These are phyloP conservation scores for Naganishia onofrii DNA, from an alignment of 768 basidiomycete species.

Conservation along the genomic window DNA sequence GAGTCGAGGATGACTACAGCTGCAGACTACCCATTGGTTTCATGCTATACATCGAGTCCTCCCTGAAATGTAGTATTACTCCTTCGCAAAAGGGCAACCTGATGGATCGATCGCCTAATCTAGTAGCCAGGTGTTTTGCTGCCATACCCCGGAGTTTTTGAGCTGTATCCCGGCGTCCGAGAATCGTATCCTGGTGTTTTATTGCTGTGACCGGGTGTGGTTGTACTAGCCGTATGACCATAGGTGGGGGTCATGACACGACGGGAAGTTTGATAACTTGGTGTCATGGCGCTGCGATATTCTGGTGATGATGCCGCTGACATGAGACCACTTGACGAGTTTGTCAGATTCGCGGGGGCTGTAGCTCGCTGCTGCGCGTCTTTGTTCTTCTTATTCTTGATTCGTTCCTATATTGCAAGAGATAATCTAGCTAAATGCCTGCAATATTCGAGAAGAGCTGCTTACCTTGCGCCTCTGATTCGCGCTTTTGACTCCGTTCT, in stretches of 20 bases:
- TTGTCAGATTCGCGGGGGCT: slow-evolving; percentile 3
- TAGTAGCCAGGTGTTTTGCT: slow-evolving; percentile 14
- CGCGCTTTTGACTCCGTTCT: slow-evolving; percentile 21
- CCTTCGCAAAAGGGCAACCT: neutral
- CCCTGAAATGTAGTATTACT: neutral
- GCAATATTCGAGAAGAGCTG: neutral
- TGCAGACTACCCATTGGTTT: too few species aligned
- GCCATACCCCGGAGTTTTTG: slow-evolving; percentile 5
- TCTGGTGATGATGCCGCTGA: slow-evolving; percentile 13
- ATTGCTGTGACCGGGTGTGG: neutral
- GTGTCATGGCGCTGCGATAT: slow-evolving; percentile 12
- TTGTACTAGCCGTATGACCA: neutral
- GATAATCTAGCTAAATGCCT: too few species aligned
- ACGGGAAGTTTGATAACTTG: slow-evolving; percentile 6
- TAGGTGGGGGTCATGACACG: slow-evolving; percentile 15
- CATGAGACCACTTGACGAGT: neutral
- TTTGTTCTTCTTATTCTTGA: slow-evolving; percentile 23
- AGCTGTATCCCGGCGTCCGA: slow-evolving; percentile 1
- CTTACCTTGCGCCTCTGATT: slow-evolving; percentile 25
- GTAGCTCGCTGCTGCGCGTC: slow-evolving; percentile 19
- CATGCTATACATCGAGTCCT: neutral
- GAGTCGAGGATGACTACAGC: too few species aligned
- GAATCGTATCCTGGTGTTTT: slow-evolving; percentile 8
- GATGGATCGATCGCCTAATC: neutral
- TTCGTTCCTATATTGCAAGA: slow-evolving; percentile 1